These are phyloP conservation scores for Vigna radiata DNA, from an alignment of 306 rosid genomes.

Conservation along the genomic window DNA sequence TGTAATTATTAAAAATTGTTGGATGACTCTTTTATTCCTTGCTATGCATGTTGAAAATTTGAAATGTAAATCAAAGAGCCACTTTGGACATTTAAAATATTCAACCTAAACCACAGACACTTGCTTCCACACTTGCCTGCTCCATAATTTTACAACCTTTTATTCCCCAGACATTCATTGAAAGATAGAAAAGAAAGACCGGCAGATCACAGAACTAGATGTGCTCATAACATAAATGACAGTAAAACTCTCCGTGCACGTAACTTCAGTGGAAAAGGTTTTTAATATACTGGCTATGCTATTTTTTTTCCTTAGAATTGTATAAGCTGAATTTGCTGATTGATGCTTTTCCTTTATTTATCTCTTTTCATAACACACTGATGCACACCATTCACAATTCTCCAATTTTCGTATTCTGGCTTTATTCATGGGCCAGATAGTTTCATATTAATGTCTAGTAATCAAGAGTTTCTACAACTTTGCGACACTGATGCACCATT, in stretches of 20 bases:
- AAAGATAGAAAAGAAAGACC: neutral
- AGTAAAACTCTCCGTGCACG: no score
- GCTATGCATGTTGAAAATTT: neutral
- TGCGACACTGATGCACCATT: neutral
- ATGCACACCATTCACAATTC: neutral
- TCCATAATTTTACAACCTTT: no score
- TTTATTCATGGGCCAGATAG: neutral
- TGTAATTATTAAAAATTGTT: neutral
- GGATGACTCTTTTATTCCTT: neutral
- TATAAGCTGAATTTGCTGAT: no score
- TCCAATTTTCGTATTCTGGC: slow-evolving; percentile 1
- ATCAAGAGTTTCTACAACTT: neutral
- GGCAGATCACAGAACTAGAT: neutral
- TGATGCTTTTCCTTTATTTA: neutral
- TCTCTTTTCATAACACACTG: neutral
- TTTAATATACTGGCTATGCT: neutral
- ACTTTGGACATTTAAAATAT: neutral
- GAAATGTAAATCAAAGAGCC: neutral
- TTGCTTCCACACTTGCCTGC: no score
- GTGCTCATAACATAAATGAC: neutral
- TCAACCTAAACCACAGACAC: neutral
- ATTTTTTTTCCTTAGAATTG: neutral
- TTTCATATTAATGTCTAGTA: neutral
- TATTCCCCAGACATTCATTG: no score
- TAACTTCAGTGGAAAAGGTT: neutral